Percentiles rank a stretch among this genome's conserved stretches.
Conservation (phyloP, 805 yeast species). For the Debaryomyces castellii region DNA sequence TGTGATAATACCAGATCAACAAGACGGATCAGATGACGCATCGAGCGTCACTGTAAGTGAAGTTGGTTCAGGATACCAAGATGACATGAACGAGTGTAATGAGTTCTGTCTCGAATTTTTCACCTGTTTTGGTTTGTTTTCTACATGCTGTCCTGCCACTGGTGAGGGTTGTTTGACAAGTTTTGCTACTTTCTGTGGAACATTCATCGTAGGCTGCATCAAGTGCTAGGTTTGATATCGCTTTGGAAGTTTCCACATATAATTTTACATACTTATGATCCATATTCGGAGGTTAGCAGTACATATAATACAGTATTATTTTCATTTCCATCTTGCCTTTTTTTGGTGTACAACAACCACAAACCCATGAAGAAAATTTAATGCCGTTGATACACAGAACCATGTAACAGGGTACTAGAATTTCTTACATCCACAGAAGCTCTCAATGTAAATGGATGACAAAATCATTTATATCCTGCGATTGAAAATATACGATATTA, state of each 20-base stretch:
- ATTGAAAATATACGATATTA: too few relatives aligned
- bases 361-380: too few relatives aligned
- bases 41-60: conserved; percentile 24
- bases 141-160: conserved; percentile 39
- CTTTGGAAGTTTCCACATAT: background rate
- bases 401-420: too few relatives aligned
- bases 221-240: background rate
- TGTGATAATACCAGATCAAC: background rate
- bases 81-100: conserved; percentile 39
- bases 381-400: too few relatives aligned
- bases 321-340: too few relatives aligned
- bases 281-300: too few relatives aligned
- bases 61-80: conserved; percentile 35
- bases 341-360: too few relatives aligned
- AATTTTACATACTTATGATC: too few relatives aligned
- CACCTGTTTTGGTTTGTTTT: conserved; percentile 40
- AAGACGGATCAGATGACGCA: conserved; percentile 7
- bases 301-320: too few relatives aligned
- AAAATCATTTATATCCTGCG: too few relatives aligned
- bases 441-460: too few relatives aligned
- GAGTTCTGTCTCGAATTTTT: conserved; percentile 40
- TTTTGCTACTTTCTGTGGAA: conserved; percentile 37
- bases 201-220: conserved; percentile 12
- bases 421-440: too few relatives aligned
- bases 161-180: conserved; percentile 42